Percentiles rank a stretch among this genome's conserved stretches.
These are phyloP conservation scores for Puccinia brachypodii DNA, from an alignment of 1,284 basidiomycete genomes.

Conservation along the genomic window DNA sequence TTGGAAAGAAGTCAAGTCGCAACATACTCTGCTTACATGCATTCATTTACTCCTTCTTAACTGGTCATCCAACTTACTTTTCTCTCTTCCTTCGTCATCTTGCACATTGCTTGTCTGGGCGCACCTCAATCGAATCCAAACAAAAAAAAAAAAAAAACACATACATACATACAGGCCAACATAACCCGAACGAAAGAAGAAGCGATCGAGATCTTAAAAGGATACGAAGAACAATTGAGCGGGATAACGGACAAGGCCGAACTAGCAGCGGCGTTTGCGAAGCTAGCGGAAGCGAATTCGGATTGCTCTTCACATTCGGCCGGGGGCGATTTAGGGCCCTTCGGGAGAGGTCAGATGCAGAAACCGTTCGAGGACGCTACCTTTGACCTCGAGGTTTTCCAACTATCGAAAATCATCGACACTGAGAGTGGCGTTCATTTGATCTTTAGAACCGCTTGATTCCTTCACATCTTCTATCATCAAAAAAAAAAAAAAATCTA, in stretches of 20 bases:
- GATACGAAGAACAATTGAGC: slow-evolving; percentile 61
- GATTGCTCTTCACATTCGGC: slow-evolving; percentile 82
- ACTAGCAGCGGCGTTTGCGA: slow-evolving; percentile 66
- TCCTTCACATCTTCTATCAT: background rate
- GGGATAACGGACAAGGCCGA: slow-evolving; percentile 22
- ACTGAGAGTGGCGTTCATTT: slow-evolving; percentile 97
- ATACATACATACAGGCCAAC: slow-evolving; percentile 62
- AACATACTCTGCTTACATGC: background rate
- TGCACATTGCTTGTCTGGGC: no score
- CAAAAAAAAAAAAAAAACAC: background rate
- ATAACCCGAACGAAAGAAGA: slow-evolving; percentile 90
- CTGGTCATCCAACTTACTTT: no score
- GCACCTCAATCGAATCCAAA: background rate
- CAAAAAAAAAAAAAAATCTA: no score
- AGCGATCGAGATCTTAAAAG: slow-evolving; percentile 73
- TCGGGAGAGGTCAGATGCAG: slow-evolving; percentile 89
- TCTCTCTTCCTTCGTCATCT: background rate
- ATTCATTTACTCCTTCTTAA: background rate
- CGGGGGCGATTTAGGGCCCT: slow-evolving; percentile 82
- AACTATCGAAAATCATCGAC: slow-evolving; percentile 81
- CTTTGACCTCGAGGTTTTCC: slow-evolving; percentile 73
- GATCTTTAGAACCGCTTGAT: slow-evolving; percentile 79
- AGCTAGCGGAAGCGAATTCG: slow-evolving; percentile 72
- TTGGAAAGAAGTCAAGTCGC: slow-evolving; percentile 54
- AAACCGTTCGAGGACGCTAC: slow-evolving; percentile 93